Percentiles rank a stretch among this genome's conserved stretches.
Evolutionary conservation across 2,329 filamentous ascomycete species (phyloP).

Genomic region (Sporothrix curviconia): DNA sequence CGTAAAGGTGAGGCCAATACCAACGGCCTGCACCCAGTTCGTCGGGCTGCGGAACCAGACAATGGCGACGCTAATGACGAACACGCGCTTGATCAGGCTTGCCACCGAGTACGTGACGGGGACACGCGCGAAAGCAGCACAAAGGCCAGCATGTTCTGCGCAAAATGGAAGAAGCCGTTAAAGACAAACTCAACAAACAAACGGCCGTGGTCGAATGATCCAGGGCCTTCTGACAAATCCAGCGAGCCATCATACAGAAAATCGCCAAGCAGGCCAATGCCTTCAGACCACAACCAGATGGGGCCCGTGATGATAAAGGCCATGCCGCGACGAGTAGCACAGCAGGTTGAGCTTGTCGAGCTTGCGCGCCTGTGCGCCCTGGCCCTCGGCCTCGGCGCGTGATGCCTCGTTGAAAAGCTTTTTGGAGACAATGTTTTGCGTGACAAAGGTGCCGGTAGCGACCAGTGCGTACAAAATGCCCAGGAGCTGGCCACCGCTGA

Average conservation of each 20-base stretch:
- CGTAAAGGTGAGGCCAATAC: slow-evolving; percentile 82
- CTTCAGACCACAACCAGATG: slow-evolving; percentile 91
- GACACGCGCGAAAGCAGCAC: slow-evolving; percentile 86
- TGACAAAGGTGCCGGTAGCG: slow-evolving; percentile 91
- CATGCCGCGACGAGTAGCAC: slow-evolving; percentile 91
- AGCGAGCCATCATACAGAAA: slow-evolving; percentile 77
- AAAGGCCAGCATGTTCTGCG: slow-evolving; percentile 92
- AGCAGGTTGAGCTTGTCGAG: slow-evolving; percentile 94
- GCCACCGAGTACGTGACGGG: slow-evolving; percentile 97
- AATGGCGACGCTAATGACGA: slow-evolving; percentile 90
- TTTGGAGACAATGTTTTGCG: slow-evolving; percentile 98
- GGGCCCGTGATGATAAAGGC: slow-evolving; percentile 83
- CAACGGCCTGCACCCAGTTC: slow-evolving; percentile 72
- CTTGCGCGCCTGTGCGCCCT: slow-evolving; percentile 60
- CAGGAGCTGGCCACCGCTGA: slow-evolving; percentile 71
- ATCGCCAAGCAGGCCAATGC: slow-evolving; percentile 67
- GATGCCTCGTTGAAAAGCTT: slow-evolving; percentile 93
- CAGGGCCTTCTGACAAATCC: slow-evolving; percentile 49
- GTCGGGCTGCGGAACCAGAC: slow-evolving; percentile 93
- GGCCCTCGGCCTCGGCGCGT: slow-evolving; percentile 69
- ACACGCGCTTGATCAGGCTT: slow-evolving; percentile 92
- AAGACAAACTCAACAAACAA: slow-evolving; percentile 82
- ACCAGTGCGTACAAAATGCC: slow-evolving; percentile 85
- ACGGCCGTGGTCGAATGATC: slow-evolving; percentile 70
- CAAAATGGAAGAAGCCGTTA: slow-evolving; percentile 95